Conservation (phyloP, 2,329 filamentous ascomycete genomes). For the Ophiognomonia clavigignenti-juglandacearum region DNA sequence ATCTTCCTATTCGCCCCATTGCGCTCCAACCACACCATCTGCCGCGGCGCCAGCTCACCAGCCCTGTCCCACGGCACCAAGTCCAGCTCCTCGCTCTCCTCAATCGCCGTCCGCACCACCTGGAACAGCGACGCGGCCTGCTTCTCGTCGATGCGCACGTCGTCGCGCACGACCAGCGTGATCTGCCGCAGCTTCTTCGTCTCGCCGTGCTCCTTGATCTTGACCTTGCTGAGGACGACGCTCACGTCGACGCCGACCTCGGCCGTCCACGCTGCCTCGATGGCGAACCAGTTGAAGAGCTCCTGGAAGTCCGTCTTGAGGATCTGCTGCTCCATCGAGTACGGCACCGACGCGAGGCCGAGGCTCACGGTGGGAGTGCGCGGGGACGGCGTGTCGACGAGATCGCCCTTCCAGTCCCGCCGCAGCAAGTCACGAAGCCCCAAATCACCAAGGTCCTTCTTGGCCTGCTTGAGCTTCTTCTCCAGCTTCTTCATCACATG, state of each 20-base stretch:
- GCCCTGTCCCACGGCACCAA: conserved; percentile 38
- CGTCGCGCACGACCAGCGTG: conserved; percentile 37
- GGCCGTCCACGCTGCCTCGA: conserved; percentile 43
- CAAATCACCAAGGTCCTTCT: conserved; percentile 36
- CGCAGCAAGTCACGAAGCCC: conserved; percentile 38
- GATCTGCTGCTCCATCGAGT: conserved; percentile 40
- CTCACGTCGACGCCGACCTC: conserved; percentile 38
- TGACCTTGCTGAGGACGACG: conserved; percentile 41
- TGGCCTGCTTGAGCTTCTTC: conserved; percentile 32
- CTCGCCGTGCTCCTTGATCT: conserved; percentile 30
- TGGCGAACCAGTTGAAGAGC: conserved; percentile 43
- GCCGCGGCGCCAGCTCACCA: conserved; percentile 33
- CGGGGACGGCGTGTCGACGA: conserved; percentile 38
- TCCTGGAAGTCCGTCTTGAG: conserved; percentile 39
- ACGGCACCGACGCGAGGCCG: conserved; percentile 40
- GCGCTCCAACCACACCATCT: conserved; percentile 41
- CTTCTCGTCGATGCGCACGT: conserved; percentile 36
- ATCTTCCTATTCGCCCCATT: conserved; percentile 35
- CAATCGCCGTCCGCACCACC: conserved; percentile 34
- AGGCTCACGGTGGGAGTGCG: conserved; percentile 40
- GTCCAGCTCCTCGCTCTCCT: conserved; percentile 31
- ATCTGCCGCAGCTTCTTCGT: conserved; percentile 43
- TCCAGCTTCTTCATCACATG: conserved; percentile 37
- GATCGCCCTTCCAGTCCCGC: conserved; percentile 42
- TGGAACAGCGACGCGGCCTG: conserved; percentile 38